Evolutionary conservation across 495 filamentous ascomycete genomes (phyloP).

Genomic region (Neurospora sp.): DNA sequence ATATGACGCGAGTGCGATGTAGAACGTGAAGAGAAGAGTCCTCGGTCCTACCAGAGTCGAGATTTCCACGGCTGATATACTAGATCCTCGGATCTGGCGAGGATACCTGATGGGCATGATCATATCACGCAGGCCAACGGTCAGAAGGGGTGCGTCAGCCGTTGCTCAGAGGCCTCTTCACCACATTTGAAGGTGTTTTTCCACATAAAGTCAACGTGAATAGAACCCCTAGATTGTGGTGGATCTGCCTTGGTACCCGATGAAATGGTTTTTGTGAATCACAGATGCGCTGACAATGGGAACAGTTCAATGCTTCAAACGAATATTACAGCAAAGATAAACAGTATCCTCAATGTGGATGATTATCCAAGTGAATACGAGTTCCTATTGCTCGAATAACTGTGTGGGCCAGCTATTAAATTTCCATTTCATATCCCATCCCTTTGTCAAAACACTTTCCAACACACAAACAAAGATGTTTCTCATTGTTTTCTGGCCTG

Average conservation of each 20-base stretch:
- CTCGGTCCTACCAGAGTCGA: too few relatives aligned
- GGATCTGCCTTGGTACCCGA: background rate
- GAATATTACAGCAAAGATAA: background rate
- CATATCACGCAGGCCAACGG: background rate
- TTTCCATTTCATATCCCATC: background rate
- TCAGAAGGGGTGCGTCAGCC: background rate
- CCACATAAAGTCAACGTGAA: background rate
- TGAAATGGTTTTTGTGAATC: background rate
- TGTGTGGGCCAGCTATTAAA: background rate
- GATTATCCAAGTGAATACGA: background rate
- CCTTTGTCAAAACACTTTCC: background rate
- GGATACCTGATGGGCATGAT: background rate
- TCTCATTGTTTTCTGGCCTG: too few relatives aligned
- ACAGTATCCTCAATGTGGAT: background rate
- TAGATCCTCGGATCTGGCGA: background rate
- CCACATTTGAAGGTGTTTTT: background rate
- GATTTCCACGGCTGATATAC: background rate
- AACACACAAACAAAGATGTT: too few relatives aligned
- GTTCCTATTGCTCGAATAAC: background rate
- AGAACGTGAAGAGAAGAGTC: too few relatives aligned
- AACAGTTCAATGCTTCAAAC: background rate
- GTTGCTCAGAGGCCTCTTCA: background rate
- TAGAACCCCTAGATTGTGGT: background rate
- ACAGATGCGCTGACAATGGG: background rate
- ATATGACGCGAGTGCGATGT: background rate